These are phyloP conservation scores for Ensete glaucum DNA, from an alignment of 176 grass and related monocot genomes.

Conservation along the genomic window DNA sequence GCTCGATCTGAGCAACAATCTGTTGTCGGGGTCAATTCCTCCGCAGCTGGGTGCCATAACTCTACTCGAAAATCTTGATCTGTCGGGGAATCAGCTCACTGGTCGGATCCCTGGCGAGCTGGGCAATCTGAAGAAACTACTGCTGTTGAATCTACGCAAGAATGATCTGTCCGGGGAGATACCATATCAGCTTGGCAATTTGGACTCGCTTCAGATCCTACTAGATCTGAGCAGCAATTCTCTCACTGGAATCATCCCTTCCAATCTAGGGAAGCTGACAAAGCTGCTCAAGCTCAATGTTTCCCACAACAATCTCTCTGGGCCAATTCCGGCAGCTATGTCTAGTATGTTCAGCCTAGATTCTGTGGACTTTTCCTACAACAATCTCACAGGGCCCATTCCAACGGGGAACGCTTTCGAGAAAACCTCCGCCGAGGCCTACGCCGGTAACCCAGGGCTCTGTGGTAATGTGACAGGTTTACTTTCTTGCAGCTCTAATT, in stretches of 20 bases:
- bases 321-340: constrained; percentile 46
- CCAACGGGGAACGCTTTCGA: constrained; percentile 47
- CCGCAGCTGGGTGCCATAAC: constrained; percentile 18
- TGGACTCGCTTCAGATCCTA: constrained; percentile 44
- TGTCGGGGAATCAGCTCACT: constrained; percentile 22
- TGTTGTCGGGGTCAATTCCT: constrained; percentile 39
- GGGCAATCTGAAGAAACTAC: constrained; percentile 1
- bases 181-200: constrained; percentile 59
- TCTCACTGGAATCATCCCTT: constrained; percentile 44
- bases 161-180: constrained; percentile 46
- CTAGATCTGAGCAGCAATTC: constrained; percentile 92
- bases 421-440: constrained; percentile 33
- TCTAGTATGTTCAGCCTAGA: constrained; percentile 61
- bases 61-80: constrained; percentile 19
- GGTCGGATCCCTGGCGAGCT: constrained; percentile 19
- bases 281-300: constrained; percentile 59
- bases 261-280: constrained; percentile 42
- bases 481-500: constrained; percentile 19
- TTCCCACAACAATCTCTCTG: constrained; percentile 58
- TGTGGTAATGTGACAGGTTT: constrained; percentile 50
- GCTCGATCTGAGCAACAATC: constrained; percentile 53
- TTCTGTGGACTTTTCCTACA: constrained; percentile 81
- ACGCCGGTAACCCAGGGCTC: constrained; percentile 47
- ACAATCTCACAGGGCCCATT: constrained; percentile 52
- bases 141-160: constrained; percentile 16